Conservation (phyloP, 1,284 basidiomycete species). For the Schizophyllum amplum region DNA sequence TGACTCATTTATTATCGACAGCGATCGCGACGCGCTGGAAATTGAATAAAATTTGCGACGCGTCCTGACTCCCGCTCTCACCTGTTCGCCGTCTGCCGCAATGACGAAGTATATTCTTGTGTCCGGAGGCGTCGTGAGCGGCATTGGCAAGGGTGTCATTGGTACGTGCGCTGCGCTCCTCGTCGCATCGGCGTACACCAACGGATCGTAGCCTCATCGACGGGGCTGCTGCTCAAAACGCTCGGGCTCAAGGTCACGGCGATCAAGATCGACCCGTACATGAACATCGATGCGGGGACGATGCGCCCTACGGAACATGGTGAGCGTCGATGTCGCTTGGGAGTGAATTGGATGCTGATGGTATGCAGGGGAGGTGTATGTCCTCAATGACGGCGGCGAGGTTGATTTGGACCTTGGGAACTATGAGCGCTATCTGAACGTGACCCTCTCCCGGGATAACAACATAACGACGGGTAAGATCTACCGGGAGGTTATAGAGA, state of each 20-base stretch:
- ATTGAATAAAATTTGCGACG: neutral
- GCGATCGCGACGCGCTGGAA: neutral
- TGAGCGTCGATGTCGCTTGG: conserved; percentile 29
- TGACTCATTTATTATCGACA: neutral
- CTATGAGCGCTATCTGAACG: conserved; percentile 96
- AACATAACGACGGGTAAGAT: conserved; percentile 99
- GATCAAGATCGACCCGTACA: conserved; percentile 99
- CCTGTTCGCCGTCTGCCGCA: neutral
- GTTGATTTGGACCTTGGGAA: conserved; percentile 98
- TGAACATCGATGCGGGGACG: conserved; percentile 99
- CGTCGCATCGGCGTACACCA: neutral
- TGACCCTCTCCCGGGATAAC: conserved; percentile 91
- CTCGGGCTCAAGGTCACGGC: conserved; percentile 94
- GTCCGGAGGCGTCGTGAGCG: conserved; percentile 88
- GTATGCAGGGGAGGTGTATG: conserved; percentile 87
- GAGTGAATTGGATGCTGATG: conserved; percentile 10
- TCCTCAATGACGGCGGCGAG: conserved; percentile 97
- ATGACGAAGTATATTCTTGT: conserved; percentile 78
- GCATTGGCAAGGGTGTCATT: conserved; percentile 92
- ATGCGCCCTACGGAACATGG: conserved; percentile 99
- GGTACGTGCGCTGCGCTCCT: conserved; percentile 43
- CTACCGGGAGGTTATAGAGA: conserved; percentile 95
- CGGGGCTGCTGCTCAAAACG: conserved; percentile 93
- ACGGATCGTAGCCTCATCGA: conserved; percentile 75
- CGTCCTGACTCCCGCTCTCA: neutral